Percentiles rank a stretch among this genome's conserved stretches.
phyloP scores from a whole-genome alignment of 805 yeast genomes.

The Nakazawaea holstii region DNA sequence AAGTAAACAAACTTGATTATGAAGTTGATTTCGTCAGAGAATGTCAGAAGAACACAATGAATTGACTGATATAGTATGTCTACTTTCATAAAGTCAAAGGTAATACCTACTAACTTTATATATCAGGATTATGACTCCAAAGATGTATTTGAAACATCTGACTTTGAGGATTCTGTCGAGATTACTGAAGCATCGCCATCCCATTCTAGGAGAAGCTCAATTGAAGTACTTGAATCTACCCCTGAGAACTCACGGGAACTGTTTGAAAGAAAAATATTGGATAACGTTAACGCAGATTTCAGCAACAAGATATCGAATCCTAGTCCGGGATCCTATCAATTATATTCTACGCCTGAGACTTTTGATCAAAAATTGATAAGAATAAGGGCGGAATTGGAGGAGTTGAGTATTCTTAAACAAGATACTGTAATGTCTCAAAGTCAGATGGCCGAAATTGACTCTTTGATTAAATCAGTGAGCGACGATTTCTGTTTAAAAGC shows the following conservation, averaged over 20 bases:
- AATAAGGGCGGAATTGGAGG: conserved; percentile 12
- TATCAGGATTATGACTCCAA: conserved; percentile 2
- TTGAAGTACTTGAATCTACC: conserved; percentile 1
- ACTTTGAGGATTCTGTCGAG: neutral
- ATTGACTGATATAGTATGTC: neutral
- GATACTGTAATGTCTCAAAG: neutral
- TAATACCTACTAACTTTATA: no score
- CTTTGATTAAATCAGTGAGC: neutral
- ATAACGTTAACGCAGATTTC: neutral
- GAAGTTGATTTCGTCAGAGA: neutral
- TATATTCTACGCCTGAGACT: conserved; percentile 1
- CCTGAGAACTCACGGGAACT: neutral
- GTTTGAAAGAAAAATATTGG: conserved; percentile 10
- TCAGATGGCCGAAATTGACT: neutral
- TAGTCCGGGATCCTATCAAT: neutral
- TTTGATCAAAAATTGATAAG: conserved; percentile 9
- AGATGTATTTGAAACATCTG: conserved; percentile 12
- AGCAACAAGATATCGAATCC: conserved; percentile 3
- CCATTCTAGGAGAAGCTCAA: conserved; percentile 6
- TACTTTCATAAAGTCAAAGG: neutral
- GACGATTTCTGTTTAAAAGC: conserved; percentile 3
- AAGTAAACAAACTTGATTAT: neutral
- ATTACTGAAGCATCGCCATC: neutral
- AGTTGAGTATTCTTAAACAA: neutral
- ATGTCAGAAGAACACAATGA: neutral